Evolutionary conservation across 306 rosid species (phyloP).

Genomic region (Lithocarpus polystachyus): DNA sequence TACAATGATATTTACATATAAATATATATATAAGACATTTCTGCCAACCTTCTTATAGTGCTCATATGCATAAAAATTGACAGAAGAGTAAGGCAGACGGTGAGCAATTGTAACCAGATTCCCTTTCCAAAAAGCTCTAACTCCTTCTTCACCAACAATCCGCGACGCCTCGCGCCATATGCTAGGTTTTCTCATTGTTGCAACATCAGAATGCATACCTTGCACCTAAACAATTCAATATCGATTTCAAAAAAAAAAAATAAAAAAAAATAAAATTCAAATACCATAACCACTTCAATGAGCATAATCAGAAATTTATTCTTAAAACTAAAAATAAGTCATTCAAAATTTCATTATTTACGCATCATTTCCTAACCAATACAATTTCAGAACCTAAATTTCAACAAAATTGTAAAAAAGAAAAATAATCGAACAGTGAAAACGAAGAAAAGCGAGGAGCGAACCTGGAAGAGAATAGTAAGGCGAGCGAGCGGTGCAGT

Average conservation of each 20-base stretch:
- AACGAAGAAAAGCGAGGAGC: not conserved
- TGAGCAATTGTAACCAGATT: conserved; percentile 95
- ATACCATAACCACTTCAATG: not conserved
- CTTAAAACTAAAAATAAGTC: not conserved
- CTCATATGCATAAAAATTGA: conserved; percentile 87
- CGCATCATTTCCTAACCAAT: not conserved
- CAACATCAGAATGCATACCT: conserved; percentile 93
- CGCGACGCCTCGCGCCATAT: conserved; percentile 95
- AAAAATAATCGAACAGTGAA: not conserved
- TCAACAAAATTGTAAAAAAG: not conserved
- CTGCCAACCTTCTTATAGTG: conserved; percentile 67
- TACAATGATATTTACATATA: not conserved
- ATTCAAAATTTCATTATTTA: not conserved
- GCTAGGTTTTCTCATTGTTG: conserved; percentile 68
- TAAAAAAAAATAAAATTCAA: not conserved
- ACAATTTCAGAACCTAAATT: not conserved
- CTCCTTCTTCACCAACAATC: conserved; percentile 82
- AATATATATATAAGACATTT: not conserved
- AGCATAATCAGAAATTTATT: not conserved
- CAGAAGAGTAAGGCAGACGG: conserved; percentile 90
- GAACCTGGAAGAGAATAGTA: conserved; percentile 95
- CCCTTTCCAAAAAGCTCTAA: conserved; percentile 98
- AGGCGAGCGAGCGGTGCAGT: conserved; percentile 98
- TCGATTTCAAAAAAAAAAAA: not conserved
- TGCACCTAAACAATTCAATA: conserved; percentile 49